Evolutionary conservation across 495 filamentous ascomycete genomes (phyloP).

Genomic region (Margaritispora aquatica): DNA sequence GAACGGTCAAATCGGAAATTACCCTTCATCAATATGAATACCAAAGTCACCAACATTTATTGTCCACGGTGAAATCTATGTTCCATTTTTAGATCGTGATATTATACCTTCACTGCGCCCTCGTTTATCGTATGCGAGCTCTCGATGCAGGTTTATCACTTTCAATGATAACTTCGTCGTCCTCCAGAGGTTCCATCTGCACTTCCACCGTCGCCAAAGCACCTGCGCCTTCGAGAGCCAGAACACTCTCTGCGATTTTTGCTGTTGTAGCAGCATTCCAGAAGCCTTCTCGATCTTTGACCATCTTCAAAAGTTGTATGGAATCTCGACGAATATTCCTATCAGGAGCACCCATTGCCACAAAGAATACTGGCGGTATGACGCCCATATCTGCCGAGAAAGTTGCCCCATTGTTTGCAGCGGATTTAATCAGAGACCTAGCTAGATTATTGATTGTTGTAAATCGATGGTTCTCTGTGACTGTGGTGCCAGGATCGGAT

Average conservation of each 20-base stretch:
- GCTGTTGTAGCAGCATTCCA: slow-evolving; percentile 7
- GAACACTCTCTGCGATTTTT: not conserved
- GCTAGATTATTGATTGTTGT: not conserved
- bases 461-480: not conserved
- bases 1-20: not conserved
- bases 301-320: not conserved
- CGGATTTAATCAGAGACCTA: slow-evolving; percentile 4
- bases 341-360: slow-evolving; percentile 2
- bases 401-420: not conserved
- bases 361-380: slow-evolving; percentile 5
- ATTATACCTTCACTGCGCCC: not conserved
- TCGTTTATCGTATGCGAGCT: not conserved
- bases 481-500: not conserved
- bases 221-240: not conserved
- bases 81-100: not conserved
- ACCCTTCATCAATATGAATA: too few species aligned
- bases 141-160: not conserved
- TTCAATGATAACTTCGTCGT: not conserved
- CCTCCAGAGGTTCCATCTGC: not conserved
- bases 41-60: too few species aligned
- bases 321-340: slow-evolving; percentile 5
- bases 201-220: not conserved
- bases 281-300: slow-evolving; percentile 4
- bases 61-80: too few species aligned
- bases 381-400: slow-evolving; percentile 4